Percentiles rank a stretch among this genome's conserved stretches.
These are phyloP conservation scores for Kokia cookei DNA, from an alignment of 441 rosid species.

Conservation along the genomic window DNA sequence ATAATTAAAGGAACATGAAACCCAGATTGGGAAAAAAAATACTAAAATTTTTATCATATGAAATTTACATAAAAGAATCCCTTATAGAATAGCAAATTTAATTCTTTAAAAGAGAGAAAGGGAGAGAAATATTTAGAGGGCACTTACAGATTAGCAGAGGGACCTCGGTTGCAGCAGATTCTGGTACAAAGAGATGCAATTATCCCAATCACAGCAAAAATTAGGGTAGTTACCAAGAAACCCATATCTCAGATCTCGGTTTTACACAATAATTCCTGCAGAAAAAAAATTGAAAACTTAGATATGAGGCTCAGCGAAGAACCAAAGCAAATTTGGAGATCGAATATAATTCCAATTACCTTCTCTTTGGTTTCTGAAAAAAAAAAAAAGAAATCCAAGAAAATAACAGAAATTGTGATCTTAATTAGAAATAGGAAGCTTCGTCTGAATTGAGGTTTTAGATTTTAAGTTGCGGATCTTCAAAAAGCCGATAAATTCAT, in stretches of 20 bases:
- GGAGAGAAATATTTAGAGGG: background rate
- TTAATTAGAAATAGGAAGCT: background rate
- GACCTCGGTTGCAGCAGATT: conserved; percentile 88
- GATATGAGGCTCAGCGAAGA: background rate
- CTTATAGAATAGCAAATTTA: background rate
- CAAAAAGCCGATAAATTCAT: background rate
- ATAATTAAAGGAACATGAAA: background rate
- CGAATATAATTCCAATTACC: background rate
- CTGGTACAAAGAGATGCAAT: conserved; percentile 71
- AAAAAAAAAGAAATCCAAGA: background rate
- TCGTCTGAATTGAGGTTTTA: background rate
- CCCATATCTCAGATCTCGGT: conserved; percentile 57
- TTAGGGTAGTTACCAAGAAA: conserved; percentile 75
- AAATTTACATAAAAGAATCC: background rate
- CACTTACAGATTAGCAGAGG: conserved; percentile 80
- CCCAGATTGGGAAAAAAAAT: background rate
- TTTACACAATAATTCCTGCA: background rate
- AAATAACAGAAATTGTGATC: background rate
- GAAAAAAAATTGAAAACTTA: background rate
- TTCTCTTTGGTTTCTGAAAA: background rate
- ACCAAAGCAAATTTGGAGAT: background rate
- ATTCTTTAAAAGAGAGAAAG: background rate
- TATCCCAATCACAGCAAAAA: conserved; percentile 72
- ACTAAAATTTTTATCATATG: background rate
- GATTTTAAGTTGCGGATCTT: background rate